These are phyloP conservation scores for Rhizopus arrhizus DNA, from an alignment of 371 early-diverging fungal species.

Conservation along the genomic window DNA sequence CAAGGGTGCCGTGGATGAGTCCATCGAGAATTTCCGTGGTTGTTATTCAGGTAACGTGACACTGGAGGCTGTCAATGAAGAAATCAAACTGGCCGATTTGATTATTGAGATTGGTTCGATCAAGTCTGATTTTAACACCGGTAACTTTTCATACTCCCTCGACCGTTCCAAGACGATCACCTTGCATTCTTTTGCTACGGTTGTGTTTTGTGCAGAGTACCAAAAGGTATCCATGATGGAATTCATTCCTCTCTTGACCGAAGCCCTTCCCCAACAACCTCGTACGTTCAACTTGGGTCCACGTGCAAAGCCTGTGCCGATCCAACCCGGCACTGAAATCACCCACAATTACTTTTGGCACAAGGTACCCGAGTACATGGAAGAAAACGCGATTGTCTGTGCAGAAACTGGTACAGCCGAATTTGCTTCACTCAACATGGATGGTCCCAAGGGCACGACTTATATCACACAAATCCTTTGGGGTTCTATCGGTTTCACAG, in stretches of 20 bases:
- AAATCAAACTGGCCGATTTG: constrained; percentile 43
- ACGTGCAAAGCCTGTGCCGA: constrained; percentile 23
- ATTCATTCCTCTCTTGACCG: constrained; percentile 36
- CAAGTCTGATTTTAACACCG: constrained; percentile 58
- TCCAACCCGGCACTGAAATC: constrained; percentile 26
- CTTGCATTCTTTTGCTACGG: constrained; percentile 40
- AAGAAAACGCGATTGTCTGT: constrained; percentile 39
- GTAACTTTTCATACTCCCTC: constrained; percentile 43
- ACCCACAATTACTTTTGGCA: constrained; percentile 54
- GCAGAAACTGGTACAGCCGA: constrained; percentile 57
- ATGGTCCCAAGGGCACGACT: constrained; percentile 35
- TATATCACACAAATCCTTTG: constrained; percentile 48
- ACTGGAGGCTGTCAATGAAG: constrained; percentile 31
- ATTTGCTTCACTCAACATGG: constrained; percentile 46
- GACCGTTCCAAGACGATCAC: constrained; percentile 41
- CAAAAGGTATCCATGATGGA: constrained; percentile 43
- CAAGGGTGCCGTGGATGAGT: constrained; percentile 46
- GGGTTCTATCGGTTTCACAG: constrained; percentile 52
- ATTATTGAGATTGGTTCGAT: constrained; percentile 52
- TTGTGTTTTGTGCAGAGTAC: constrained; percentile 40
- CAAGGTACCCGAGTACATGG: constrained; percentile 35
- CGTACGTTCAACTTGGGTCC: constrained; percentile 24
- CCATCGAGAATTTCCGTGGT: constrained; percentile 39
- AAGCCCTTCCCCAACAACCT: constrained; percentile 29
- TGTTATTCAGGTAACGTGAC: constrained; percentile 44